Percentiles rank a stretch among this genome's conserved stretches.
Evolutionary conservation across 2,329 filamentous ascomycete species (phyloP).

Genomic region (Aspergillus pseudoviridinutans): DNA sequence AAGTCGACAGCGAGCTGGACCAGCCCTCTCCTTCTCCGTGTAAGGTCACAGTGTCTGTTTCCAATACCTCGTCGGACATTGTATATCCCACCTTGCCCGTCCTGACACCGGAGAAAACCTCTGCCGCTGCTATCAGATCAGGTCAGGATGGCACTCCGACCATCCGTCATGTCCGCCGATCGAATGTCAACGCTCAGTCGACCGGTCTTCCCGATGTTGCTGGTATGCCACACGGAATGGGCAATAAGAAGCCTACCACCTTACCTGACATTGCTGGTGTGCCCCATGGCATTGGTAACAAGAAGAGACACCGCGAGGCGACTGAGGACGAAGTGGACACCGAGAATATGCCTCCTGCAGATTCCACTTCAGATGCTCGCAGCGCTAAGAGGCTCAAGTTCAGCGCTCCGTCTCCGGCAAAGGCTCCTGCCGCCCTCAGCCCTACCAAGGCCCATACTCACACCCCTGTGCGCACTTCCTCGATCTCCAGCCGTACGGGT

Average conservation of each 20-base stretch:
- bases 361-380: conserved; percentile 23
- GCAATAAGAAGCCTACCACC: conserved; percentile 31
- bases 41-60: conserved; percentile 27
- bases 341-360: conserved; percentile 31
- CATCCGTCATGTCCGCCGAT: conserved; percentile 40
- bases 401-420: conserved; percentile 20
- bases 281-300: conserved; percentile 38
- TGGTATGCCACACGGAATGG: conserved; percentile 37
- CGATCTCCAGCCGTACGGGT: conserved; percentile 13
- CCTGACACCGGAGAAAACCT: conserved; percentile 34
- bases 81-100: conserved; percentile 36
- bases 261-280: conserved; percentile 20
- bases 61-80: conserved; percentile 24
- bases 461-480: conserved; percentile 26
- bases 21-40: conserved; percentile 40
- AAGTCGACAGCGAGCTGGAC: conserved; percentile 25
- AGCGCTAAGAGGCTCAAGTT: conserved; percentile 35
- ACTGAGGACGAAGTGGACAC: conserved; percentile 26
- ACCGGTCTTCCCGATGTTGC: conserved; percentile 26
- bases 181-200: conserved; percentile 17
- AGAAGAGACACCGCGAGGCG: conserved; percentile 36
- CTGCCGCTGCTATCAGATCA: conserved; percentile 7
- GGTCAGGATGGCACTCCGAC: conserved; percentile 25
- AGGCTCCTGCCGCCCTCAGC: conserved; percentile 24
- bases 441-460: conserved; percentile 33